phyloP scores from a whole-genome alignment of 352 stramenopile genomes.

The Pythium sukuiense region DNA sequence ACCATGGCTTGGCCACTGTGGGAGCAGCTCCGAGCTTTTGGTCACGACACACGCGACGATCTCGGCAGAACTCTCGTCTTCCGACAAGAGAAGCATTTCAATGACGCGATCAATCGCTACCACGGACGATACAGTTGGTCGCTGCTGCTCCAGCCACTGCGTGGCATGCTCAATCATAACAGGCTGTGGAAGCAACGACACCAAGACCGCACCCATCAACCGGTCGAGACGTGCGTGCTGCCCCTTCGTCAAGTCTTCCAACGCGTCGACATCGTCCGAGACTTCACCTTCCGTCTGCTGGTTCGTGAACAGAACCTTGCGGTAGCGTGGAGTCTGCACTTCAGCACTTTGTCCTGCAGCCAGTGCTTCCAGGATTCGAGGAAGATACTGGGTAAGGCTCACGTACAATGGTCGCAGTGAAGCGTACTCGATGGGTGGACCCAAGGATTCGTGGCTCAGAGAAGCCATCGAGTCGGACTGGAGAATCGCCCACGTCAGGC shows the following conservation, averaged over 20 bases:
- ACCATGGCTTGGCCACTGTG: conserved; percentile 17
- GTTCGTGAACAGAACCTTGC: conserved; percentile 28
- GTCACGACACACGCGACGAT: neutral
- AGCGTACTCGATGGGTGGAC: conserved; percentile 35
- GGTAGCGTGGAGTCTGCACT: conserved; percentile 15
- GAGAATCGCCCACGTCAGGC: conserved; percentile 75
- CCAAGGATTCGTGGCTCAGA: conserved; percentile 57
- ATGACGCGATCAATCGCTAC: conserved; percentile 13
- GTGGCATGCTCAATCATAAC: neutral
- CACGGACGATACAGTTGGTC: neutral
- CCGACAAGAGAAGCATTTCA: neutral
- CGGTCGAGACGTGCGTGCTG: conserved; percentile 24
- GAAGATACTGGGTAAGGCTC: conserved; percentile 13
- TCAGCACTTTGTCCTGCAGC: conserved; percentile 1
- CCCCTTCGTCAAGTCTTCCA: conserved; percentile 14
- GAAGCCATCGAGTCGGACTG: conserved; percentile 57
- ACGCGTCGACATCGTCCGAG: conserved; percentile 11
- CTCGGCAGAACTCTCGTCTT: neutral
- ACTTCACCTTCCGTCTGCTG: conserved; percentile 17
- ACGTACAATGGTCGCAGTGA: conserved; percentile 23
- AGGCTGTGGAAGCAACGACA: conserved; percentile 10
- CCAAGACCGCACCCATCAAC: conserved; percentile 11
- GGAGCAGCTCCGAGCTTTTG: conserved; percentile 15
- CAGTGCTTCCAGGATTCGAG: conserved; percentile 9
- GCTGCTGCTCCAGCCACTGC: conserved; percentile 16